Base-by-base conservation (phyloP, 306 rosid genomes). In the Citrullus amarus region DNA sequence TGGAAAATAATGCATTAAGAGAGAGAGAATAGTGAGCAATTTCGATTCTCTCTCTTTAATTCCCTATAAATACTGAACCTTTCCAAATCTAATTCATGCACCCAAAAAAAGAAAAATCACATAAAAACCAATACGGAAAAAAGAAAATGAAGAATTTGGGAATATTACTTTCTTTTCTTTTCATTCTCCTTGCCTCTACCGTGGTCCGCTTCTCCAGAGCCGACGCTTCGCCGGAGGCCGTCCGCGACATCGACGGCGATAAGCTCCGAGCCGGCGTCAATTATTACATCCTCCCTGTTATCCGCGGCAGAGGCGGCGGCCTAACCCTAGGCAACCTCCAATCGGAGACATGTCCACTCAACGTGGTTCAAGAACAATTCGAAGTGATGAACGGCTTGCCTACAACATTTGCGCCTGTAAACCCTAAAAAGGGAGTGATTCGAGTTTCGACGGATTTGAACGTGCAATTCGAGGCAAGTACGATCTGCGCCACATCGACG, bases 381-480 rank as follows among this genome's bases (percentile, higher is more conserved):
- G 80, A 81, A 55, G 78, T 88, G 63, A 87, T 79, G 0, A 81
- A 79, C 9, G 91, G 93, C 9, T 76, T 69, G 0, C 78, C 87
- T 0, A 34, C 86, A 55, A 83, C 83, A 0, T 83, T 89, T 15
- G 15, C 75, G 4, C 90, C 89, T 0, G 85, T 82, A 56, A 67
- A 87, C 56, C 84, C 81, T 22, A 87, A 80, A 48, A 86, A 83
- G 67, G 87, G 90, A 0, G 86, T 84, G 3, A 67, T 89, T 46
- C 79, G 88, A 8, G 81, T 86, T 2, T 88, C 86, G 4, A 88
- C 90, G 0, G 90, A 90, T 80, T 25, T 86, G 9, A 90, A 88
- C 79, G 77, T 88, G 13, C 63, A 66, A 56, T 67, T 82, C 53
- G 65, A 82, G 34, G 69, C 71, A 1, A 6, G 76, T 0, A 86